Evolutionary conservation across 306 rosid genomes (phyloP), one percentile per base, ranked within the genome.

Genomic region (Inga oerstediana): DNA sequence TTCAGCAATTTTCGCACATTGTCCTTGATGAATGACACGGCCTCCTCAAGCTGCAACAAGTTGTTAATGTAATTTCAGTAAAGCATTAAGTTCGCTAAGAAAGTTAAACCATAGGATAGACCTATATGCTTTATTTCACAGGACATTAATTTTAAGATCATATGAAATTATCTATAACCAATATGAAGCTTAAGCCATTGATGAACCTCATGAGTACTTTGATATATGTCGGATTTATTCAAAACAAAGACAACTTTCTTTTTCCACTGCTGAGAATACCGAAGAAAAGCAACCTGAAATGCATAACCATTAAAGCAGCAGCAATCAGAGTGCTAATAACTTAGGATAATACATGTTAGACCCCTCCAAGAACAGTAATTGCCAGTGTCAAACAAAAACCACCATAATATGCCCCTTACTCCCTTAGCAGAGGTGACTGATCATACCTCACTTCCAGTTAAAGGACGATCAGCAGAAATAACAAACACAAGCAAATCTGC

Each of bases 401-500:
- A 58, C 64, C 52, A 83, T 30, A 76, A 41, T n/a, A 58, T 32
- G 75, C 61, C 83, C 70, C 52, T 59, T 22, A n/a, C 13, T 59
- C 66, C 34, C 77, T 64, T 35, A 54, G 61, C n/a, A 66, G 65
- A 44, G 54, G 76, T 24, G 74, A 49, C 39, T 73, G 80, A 67
- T 46, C 82, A 83, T 92, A 93, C 99, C 98, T 96, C 99, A 79
- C 99, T 96, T 88, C 94, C 97, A 58, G 99, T 93, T 80, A 96
- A 86, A 14, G 99, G 98, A 71, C 98, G 98, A 87, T 93, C 99
- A 6, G 99, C 99, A 82, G 99, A 96, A 69, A 96, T 88, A 51
- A 96, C 94, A 88, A 96, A 96, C 79, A 96, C 93, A 86, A 96
- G 94, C 85, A 96, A 89, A 88, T 96, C 99, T 46, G 99, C 98